phyloP scores from a whole-genome alignment of 1,139 yeast genomes.

The Kodamaea sp. region DNA sequence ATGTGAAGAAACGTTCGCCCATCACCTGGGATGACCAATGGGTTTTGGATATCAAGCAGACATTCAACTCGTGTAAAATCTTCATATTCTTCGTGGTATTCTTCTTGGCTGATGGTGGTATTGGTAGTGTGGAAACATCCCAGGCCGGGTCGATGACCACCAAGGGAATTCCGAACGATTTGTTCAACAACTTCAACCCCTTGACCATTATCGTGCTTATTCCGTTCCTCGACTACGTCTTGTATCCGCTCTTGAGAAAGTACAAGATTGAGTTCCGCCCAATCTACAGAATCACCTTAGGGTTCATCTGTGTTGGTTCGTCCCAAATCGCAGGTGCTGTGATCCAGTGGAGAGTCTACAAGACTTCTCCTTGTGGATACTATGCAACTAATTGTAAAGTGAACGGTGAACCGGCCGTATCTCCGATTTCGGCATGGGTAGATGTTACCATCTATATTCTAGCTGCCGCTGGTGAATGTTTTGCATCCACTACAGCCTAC shows the following conservation, averaged over 20 bases:
- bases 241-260: conserved; percentile 63
- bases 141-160: conserved; percentile 69
- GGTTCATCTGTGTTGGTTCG: conserved; percentile 35
- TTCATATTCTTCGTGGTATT: conserved; percentile 64
- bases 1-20: conserved; percentile 28
- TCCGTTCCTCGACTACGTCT: conserved; percentile 58
- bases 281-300: conserved; percentile 36
- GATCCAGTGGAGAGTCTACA: conserved; percentile 36
- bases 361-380: conserved; percentile 42
- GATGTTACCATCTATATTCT: conserved; percentile 52
- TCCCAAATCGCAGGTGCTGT: conserved; percentile 46
- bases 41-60: conserved; percentile 61
- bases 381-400: conserved; percentile 45
- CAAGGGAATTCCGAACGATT: conserved; percentile 71
- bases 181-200: conserved; percentile 68
- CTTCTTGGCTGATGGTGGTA: conserved; percentile 66
- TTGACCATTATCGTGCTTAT: conserved; percentile 63
- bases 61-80: conserved; percentile 60
- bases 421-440: conserved; percentile 60
- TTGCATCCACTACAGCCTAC: conserved; percentile 66
- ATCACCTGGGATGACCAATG: conserved; percentile 56
- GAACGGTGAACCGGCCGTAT: conserved; percentile 24
- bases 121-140: conserved; percentile 61
- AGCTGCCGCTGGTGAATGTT: conserved; percentile 69
- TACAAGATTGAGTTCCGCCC: conserved; percentile 40